These are phyloP conservation scores for Pisolithus orientalis DNA, from an alignment of 768 basidiomycete species.

Conservation along the genomic window DNA sequence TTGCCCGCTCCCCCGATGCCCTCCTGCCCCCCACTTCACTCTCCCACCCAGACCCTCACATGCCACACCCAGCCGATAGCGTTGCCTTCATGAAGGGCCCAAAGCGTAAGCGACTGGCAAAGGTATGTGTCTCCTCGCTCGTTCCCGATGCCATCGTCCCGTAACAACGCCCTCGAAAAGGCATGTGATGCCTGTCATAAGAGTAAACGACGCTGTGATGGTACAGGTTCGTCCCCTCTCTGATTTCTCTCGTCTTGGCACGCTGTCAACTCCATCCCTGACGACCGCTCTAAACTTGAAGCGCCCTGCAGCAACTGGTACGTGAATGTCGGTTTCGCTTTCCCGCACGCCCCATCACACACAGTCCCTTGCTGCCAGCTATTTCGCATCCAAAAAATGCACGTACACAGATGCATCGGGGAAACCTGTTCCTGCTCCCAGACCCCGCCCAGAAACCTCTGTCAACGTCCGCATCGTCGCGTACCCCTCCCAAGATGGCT, in stretches of 20 bases:
- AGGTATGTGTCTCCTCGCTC: constrained; percentile 27
- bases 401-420: constrained; percentile 77
- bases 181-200: constrained; percentile 83
- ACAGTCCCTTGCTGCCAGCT: constrained; percentile 35
- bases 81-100: constrained; percentile 44
- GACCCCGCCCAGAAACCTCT: constrained; percentile 29
- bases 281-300: constrained; percentile 20
- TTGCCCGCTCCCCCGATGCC: constrained; percentile 19
- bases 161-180: constrained; percentile 21
- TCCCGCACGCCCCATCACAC: constrained; percentile 2
- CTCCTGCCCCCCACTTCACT: constrained; percentile 11
- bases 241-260: background rate
- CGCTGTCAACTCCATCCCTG: constrained; percentile 4
- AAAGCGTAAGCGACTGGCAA: constrained; percentile 50
- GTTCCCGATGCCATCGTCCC: background rate
- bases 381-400: constrained; percentile 76
- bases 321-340: constrained; percentile 9
- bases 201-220: constrained; percentile 79
- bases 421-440: constrained; percentile 70
- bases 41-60: constrained; percentile 10
- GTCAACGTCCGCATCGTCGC: constrained; percentile 20
- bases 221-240: constrained; percentile 49
- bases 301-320: constrained; percentile 82
- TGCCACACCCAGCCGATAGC: constrained; percentile 20
- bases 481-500: constrained; percentile 10